phyloP scores from a whole-genome alignment of 2,329 filamentous ascomycete species.

The Alternaria atra region DNA sequence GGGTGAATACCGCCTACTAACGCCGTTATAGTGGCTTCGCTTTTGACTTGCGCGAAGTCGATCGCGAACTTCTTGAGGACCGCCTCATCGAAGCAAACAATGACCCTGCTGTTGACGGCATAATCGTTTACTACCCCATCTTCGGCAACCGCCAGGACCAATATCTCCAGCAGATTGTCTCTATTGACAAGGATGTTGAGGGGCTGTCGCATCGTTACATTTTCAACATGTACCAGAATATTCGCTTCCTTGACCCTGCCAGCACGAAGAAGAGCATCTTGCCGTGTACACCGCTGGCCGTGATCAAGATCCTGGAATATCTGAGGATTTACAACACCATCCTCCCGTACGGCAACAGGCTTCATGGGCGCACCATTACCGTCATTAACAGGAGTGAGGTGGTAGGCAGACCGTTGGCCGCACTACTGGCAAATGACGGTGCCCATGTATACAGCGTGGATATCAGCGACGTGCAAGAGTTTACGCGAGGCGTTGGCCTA shows the following conservation, averaged over 20 bases:
- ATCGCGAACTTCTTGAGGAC: constrained; percentile 90
- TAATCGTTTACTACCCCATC: constrained; percentile 98
- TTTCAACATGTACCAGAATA: constrained; percentile 99
- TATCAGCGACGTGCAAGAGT: constrained; percentile 88
- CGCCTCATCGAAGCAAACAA: constrained; percentile 85
- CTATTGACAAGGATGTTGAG: constrained; percentile 92
- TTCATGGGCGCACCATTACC: constrained; percentile 93
- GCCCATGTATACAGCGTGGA: constrained; percentile 96
- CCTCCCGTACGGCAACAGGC: constrained; percentile 87
- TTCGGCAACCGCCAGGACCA: constrained; percentile 90
- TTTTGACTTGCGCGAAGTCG: constrained; percentile 84
- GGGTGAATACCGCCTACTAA: constrained; percentile 4
- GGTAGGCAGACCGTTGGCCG: constrained; percentile 90
- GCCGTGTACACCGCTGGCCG: constrained; percentile 93
- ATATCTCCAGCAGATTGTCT: constrained; percentile 94
- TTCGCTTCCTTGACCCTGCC: constrained; percentile 86
- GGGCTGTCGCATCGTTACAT: constrained; percentile 93
- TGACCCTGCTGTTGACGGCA: constrained; percentile 79
- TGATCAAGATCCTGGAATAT: constrained; percentile 97
- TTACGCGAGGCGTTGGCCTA: constrained; percentile 88
- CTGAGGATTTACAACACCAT: constrained; percentile 97
- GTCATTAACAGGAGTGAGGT: constrained; percentile 97
- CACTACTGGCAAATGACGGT: constrained; percentile 93
- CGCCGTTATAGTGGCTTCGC: constrained; percentile 76
- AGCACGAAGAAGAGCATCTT: constrained; percentile 89